A percentile compares a stretch with the other conserved stretches of the same genome.
phyloP scores from a whole-genome alignment of 305 asterid species.

The Stenogyne calaminthoides region DNA sequence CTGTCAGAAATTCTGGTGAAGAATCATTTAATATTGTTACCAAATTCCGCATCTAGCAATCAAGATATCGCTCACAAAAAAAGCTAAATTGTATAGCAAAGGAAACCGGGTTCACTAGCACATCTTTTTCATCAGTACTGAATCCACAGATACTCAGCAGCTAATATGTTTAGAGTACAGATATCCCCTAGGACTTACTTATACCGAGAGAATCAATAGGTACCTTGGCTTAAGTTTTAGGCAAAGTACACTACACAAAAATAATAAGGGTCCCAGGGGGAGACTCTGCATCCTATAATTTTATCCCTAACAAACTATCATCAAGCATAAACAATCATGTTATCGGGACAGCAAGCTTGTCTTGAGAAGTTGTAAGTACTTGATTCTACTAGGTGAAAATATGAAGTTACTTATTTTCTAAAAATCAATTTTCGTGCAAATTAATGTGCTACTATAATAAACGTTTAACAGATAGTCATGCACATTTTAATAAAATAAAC shows the following conservation, averaged over 20 bases:
- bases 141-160: slow-evolving; percentile 16
- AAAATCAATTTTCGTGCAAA: too few species aligned
- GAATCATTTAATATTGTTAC: background rate
- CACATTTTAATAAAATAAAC: background rate
- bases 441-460: too few species aligned
- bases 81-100: slow-evolving; percentile 9
- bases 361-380: too few species aligned
- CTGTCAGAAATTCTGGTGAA: slow-evolving; percentile 8
- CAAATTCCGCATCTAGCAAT: background rate
- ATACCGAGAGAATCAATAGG: slow-evolving; percentile 1
- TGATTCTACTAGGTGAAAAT: too few species aligned
- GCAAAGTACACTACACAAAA: background rate
- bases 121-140: slow-evolving; percentile 3
- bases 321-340: too few species aligned
- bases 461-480: too few species aligned
- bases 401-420: too few species aligned
- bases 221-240: slow-evolving; percentile 5
- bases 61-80: background rate
- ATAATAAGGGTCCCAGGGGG: background rate
- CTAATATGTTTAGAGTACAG: slow-evolving; percentile 5
- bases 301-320: too few species aligned
- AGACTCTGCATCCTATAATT: background rate
- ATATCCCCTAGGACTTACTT: background rate
- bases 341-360: too few species aligned
- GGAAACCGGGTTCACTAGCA: slow-evolving; percentile 2